Evolutionary conservation across 352 stramenopile genomes (phyloP), one percentile per base, ranked within the genome.

Genomic region (Phytophthora kernoviae): DNA sequence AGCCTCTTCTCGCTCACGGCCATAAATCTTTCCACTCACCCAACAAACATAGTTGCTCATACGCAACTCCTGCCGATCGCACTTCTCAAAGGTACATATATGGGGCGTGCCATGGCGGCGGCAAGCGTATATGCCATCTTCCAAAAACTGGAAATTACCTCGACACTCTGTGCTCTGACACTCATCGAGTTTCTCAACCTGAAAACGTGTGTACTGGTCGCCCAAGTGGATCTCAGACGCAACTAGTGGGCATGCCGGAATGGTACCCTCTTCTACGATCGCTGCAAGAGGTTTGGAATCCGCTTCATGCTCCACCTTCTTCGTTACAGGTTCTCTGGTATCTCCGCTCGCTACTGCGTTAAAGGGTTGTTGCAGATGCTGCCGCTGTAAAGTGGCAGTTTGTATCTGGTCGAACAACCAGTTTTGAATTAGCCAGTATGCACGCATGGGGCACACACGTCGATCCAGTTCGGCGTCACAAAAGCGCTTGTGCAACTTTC

Each of bases 391-490:
- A 27, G 50, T 34, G 27, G 37, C 40, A 58, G 49, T 46, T 47
- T 89, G 77, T 10, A 92, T 51, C 43, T 87, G 71, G 44, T 93
- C 84, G 32, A 87, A 91, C 33, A 93, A 43, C 84, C 84, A 93
- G 43, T 88, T 91, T 44, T 93, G 84, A 24, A 93, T 68, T 1
- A 93, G 66, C 84, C 81, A 91, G 49, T 83, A 91, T 10, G 84
- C 84, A 40, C 84, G 75, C 75, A 93, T 85, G 0, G 52, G 55
- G 39, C 84, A 93, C 44, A 93, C 84, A 26, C 82, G 79, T 22
- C 73, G 68, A 58, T 93, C 81, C 14, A 88, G 60, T 42, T 88
- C 79, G 0, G 78, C 64, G 36, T 88, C 82, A 1, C 70, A 51
- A 76, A 76, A 6, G 70, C 68, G 54, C 84, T 93, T 3, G 84